phyloP scores from a whole-genome alignment of 495 filamentous ascomycete genomes.

The Xylaria scruposa region DNA sequence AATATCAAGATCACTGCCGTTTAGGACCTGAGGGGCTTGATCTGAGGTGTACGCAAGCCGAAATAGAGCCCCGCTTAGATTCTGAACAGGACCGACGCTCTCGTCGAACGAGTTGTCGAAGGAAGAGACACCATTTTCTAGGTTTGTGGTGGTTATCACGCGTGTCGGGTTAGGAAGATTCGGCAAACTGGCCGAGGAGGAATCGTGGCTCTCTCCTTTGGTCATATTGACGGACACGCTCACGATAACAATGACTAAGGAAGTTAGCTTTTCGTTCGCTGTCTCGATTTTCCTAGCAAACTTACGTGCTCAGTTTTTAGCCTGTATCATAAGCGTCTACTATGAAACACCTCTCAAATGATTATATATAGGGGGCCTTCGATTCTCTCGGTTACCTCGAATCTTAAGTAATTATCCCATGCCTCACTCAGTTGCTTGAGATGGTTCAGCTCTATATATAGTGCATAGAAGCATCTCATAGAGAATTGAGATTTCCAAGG shows the following conservation, averaged over 20 bases:
- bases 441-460: not conserved
- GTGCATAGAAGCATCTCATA: too few species aligned
- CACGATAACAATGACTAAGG: not conserved
- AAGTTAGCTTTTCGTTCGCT: not conserved
- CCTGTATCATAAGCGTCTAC: not conserved
- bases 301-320: not conserved
- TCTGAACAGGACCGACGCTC: slow-evolving; percentile 5
- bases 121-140: slow-evolving; percentile 2
- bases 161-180: slow-evolving; percentile 16
- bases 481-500: not conserved
- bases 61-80: slow-evolving; percentile 15
- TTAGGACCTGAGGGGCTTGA: slow-evolving; percentile 14
- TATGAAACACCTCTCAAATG: not conserved
- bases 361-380: not conserved
- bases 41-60: slow-evolving; percentile 18
- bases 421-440: not conserved
- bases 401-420: not conserved
- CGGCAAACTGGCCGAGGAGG: not conserved
- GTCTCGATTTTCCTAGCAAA: not conserved
- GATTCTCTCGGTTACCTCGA: not conserved
- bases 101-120: slow-evolving; percentile 17
- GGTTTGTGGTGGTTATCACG: slow-evolving; percentile 22
- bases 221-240: not conserved
- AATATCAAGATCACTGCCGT: slow-evolving; percentile 13
- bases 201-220: not conserved